Base-by-base conservation (phyloP, 495 filamentous ascomycete species). In the Aspergillus asperescens region DNA sequence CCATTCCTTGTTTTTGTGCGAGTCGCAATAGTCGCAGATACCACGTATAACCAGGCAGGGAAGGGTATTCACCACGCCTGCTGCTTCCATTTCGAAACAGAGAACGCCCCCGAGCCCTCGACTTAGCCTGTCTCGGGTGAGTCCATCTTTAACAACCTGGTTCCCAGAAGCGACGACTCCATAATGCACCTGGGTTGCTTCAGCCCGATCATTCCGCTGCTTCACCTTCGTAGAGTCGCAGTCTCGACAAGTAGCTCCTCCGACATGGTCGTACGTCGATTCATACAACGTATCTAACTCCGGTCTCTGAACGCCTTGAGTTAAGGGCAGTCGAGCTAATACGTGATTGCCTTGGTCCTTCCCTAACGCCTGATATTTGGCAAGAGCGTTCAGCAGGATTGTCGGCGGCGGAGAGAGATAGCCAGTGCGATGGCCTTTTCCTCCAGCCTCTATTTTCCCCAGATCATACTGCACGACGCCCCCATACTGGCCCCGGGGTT, bases 401-500 rank as follows among this genome's bases (percentile, higher is more conserved):
- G 34, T 32, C 10, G 67, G 68, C 29, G 68, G 71, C 28, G 62
- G 58, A 43, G 70, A 66, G 10, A 74, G 40, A 2, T 55, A 44
- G 1, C 69, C 65, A 20, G 65, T 77, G 8, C 57, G 63, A 41
- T 53, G 38, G 48, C 73, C 70, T 7, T 49, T 15, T 8, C 61
- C 62, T 2, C 42, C 29, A 9, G 58, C 7, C 16, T 18, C 41
- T 8, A 59, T 56, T 34, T 76, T 77, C 6, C 73, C 75, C 44
- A 62, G 63, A 31, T 72, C 65, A 52, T 67, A 72, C 46, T 70
- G 64, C 3, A 47, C 19, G 1, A 63, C 63, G 1, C 64, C 67
- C 10, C 64, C 55, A 42, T 52, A 32, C 1, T 16, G 39, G 5
- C 47, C 42, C 10, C 22, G 42, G 8, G 65, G 60, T 13, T 56